A percentile compares a stretch with the other conserved stretches of the same genome.
Conservation (phyloP, 2,329 filamentous ascomycete genomes). For the Pseudogymnoascus sp. region DNA sequence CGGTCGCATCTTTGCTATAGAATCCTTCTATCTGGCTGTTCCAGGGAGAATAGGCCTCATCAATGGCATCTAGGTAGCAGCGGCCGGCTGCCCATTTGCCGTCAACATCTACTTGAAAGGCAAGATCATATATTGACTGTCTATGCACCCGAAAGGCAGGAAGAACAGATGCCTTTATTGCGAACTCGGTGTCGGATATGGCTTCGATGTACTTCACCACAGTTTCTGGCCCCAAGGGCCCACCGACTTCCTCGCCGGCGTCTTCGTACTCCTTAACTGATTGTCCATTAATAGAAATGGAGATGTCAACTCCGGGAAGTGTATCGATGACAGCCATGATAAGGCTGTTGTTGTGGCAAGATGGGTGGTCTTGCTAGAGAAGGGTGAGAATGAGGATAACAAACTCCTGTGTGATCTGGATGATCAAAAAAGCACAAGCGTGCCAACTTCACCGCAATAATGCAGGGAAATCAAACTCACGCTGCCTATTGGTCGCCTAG, state of each 20-base stretch:
- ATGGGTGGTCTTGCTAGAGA: not conserved
- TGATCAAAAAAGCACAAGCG: not conserved
- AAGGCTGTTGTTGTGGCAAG: not conserved
- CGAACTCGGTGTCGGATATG: not conserved
- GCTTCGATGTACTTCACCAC: not conserved
- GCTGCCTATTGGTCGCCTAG: not conserved
- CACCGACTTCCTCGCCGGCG: not conserved
- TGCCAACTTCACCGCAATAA: not conserved
- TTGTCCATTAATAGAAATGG: conserved; percentile 18
- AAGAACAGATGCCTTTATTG: not conserved
- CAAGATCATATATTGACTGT: not conserved
- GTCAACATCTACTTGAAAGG: not conserved
- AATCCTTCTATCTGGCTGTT: not conserved
- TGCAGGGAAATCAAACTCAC: not conserved
- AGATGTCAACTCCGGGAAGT: conserved; percentile 21
- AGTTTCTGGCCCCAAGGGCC: not conserved
- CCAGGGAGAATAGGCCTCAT: not conserved
- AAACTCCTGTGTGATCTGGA: not conserved
- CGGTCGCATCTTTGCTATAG: not conserved
- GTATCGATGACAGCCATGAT: conserved; percentile 23
- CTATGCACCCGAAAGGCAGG: not conserved
- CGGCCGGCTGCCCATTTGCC: not conserved
- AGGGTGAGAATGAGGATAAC: not conserved
- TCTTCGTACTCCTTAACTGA: conserved; percentile 18
- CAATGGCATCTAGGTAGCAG: not conserved